A percentile compares a stretch with the other conserved stretches of the same genome.
Conservation (phyloP, 2,329 filamentous ascomycete genomes). For the Ascocoryne sarcoides region DNA sequence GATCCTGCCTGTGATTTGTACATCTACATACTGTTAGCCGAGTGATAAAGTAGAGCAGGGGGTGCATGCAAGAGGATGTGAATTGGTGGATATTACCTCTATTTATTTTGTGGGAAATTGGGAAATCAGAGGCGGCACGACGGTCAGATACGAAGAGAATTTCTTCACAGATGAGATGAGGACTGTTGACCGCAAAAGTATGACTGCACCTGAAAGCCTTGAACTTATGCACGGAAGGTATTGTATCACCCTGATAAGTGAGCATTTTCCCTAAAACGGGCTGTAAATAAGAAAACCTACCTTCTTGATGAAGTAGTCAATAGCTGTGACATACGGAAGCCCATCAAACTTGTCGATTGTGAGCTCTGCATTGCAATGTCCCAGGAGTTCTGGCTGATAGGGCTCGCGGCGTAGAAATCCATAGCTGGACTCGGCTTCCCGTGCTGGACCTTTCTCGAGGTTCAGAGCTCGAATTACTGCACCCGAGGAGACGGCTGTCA, state of each 20-base stretch:
- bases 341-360: conserved; percentile 9
- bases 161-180: conserved; percentile 14
- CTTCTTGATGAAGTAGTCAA: conserved; percentile 16
- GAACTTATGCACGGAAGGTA: conserved; percentile 7
- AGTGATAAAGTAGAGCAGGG: too few relatives aligned
- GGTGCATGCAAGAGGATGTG: too few relatives aligned
- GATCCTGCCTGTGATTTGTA: conserved; percentile 12
- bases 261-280: not conserved
- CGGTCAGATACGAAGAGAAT: conserved; percentile 14
- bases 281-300: conserved; percentile 2
- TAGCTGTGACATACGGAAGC: conserved; percentile 9
- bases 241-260: conserved; percentile 5
- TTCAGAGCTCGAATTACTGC: conserved; percentile 15
- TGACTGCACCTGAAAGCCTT: conserved; percentile 5
- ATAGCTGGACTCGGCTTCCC: conserved; percentile 11
- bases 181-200: conserved; percentile 6
- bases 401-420: conserved; percentile 11
- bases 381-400: conserved; percentile 4
- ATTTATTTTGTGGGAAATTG: too few relatives aligned
- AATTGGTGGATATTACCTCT: too few relatives aligned
- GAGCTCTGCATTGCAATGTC: conserved; percentile 3
- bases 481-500: conserved; percentile 14
- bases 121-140: conserved; percentile 8
- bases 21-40: conserved; percentile 7
- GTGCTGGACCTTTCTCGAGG: conserved; percentile 12